Base-by-base conservation (phyloP, 768 basidiomycete species). In the Megacollybia marginata region DNA sequence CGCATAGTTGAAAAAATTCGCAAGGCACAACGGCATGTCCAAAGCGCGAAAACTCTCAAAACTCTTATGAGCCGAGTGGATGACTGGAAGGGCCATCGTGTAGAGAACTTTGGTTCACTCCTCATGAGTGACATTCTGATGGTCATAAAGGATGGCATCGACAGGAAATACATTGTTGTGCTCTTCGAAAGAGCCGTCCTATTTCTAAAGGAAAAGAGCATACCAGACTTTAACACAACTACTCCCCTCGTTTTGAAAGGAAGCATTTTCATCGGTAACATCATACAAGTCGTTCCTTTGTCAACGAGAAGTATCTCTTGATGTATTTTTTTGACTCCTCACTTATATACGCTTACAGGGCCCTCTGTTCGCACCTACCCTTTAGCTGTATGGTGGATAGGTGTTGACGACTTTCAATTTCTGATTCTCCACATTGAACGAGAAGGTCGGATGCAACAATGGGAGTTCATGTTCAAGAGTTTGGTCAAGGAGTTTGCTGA, bases 21-120 rank as follows among this genome's bases (percentile, higher is more conserved):
- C 64, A 96, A 98, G 66, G 88, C 91, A 20, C 84, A 93, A 65
- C 81, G 96, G 46, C 82, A 89, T 44, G 83, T 88, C 46, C 90
- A 97, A 70, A 98, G 98, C 59, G 73, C 83, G 38, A 85, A 85
- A 58, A 96, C 92, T 4, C 92, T 96, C 50, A 81, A 87, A 65
- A 88, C 85, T 58, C 79, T 99, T 7, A 75, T 84, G 53, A 71
- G 73, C 31, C 84, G 96, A 42, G 92, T 99, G 43, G 92, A 94
- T 55, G 96, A 99, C 65, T 99, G 96, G 96, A 98, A 98, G 65
- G 95, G 95, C 9, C 96, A 99, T 65, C 90, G 95, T 57, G 76
- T 97, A 34, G 83, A 83, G 57, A 89, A 92, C 64, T 98, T 99
- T 55, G 96, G 96, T 52, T 83, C 89, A 57, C 85, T 99, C 48